Percentiles rank a stretch among this genome's conserved stretches.
phyloP scores from a whole-genome alignment of 2,329 filamentous ascomycete species.

The Aspergillus sp. region DNA sequence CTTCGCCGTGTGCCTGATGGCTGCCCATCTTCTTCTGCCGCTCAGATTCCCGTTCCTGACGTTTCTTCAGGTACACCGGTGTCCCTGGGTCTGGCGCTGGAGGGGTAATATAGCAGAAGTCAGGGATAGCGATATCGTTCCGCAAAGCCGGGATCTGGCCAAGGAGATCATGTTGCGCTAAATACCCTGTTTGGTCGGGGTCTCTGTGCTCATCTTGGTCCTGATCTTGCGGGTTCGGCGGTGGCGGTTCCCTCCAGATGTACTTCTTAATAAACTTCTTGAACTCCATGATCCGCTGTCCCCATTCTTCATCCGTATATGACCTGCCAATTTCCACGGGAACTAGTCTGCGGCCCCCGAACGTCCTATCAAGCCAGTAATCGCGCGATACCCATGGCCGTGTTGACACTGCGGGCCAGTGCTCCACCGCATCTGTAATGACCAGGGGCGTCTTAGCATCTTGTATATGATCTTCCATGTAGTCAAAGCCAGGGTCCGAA shows the following conservation, averaged over 20 bases:
- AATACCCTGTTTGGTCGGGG: conserved; percentile 63
- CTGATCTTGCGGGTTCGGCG: not conserved
- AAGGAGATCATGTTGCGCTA: conserved; percentile 90
- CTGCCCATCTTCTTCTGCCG: not conserved
- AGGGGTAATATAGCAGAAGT: conserved; percentile 76
- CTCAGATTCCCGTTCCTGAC: conserved; percentile 23
- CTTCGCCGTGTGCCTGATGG: not conserved
- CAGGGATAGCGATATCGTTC: conserved; percentile 74
- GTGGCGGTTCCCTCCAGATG: conserved; percentile 44
- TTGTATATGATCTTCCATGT: conserved; percentile 63
- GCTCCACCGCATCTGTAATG: conserved; percentile 62
- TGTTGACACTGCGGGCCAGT: conserved; percentile 75
- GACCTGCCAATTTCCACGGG: conserved; percentile 83
- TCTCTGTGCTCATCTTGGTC: not conserved
- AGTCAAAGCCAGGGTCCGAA: conserved; percentile 53
- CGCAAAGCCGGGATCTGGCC: conserved; percentile 74
- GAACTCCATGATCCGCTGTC: conserved; percentile 77
- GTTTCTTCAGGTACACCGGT: conserved; percentile 44
- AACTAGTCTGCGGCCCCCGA: conserved; percentile 75
- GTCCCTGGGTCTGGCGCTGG: conserved; percentile 55
- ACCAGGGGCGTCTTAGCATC: conserved; percentile 61
- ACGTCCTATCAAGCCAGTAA: conserved; percentile 73
- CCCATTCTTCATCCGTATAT: conserved; percentile 84
- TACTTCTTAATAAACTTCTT: conserved; percentile 65
- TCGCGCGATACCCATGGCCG: conserved; percentile 69